A percentile compares a stretch with the other conserved stretches of the same genome.
phyloP scores from a whole-genome alignment of 2,329 filamentous ascomycete species.

The Cercospora brassicicola region DNA sequence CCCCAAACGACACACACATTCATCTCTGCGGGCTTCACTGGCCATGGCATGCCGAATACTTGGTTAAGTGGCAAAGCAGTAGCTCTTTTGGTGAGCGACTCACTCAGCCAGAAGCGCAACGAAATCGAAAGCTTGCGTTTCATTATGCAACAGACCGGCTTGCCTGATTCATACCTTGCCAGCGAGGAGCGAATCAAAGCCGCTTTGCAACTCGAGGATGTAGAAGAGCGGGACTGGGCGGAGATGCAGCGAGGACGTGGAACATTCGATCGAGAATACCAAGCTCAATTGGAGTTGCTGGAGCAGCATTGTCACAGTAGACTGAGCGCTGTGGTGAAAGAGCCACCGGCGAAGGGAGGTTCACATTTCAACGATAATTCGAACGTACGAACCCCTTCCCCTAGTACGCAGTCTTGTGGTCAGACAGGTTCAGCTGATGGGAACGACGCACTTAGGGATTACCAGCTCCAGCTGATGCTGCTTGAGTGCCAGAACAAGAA shows the following conservation, averaged over 20 bases:
- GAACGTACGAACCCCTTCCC: background rate
- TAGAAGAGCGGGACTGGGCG: constrained; percentile 34
- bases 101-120: constrained; percentile 24
- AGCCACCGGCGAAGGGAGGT: background rate
- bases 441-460: background rate
- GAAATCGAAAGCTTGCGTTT: constrained; percentile 18
- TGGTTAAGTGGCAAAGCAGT: constrained; percentile 65
- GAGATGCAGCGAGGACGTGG: constrained; percentile 22
- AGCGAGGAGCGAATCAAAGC: constrained; percentile 31
- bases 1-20: constrained; percentile 46
- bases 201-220: constrained; percentile 29
- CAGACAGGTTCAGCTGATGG: background rate
- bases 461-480: background rate
- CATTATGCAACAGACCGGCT: constrained; percentile 24
- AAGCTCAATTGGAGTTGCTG: background rate
- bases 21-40: constrained; percentile 46
- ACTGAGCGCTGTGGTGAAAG: background rate
- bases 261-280: background rate
- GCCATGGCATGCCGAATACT: constrained; percentile 74
- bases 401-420: background rate
- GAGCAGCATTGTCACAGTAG: background rate
- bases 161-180: constrained; percentile 36
- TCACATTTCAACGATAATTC: background rate
- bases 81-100: constrained; percentile 58
- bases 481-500: background rate